Base-by-base conservation (phyloP, 768 basidiomycete genomes). In the Suillus spraguei region DNA sequence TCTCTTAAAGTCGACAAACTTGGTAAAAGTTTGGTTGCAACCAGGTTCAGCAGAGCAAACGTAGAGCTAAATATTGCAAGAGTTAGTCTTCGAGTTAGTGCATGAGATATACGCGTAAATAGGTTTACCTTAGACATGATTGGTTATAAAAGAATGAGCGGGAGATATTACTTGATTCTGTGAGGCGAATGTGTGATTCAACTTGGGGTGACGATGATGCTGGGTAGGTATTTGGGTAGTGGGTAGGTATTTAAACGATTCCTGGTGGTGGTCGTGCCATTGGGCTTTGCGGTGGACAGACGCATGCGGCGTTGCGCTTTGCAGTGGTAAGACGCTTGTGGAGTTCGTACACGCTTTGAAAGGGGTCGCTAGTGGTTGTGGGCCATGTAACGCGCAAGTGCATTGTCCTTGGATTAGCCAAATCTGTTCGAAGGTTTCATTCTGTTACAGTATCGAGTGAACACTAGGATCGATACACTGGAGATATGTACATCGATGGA, bases 1-100 rank as follows among this genome's bases (percentile, higher is more conserved):
- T 52, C 70, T 69, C 28, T 42, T 71, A 24, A 75, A 61, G 24
- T 74, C 66, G 13, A 46, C 60, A 2, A 60, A 53, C 39, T 38
- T 74, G 11, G 22, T n/a, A 22, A 74, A 74, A 44, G 33, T 52
- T 44, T 22, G 20, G 24, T 16, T 53, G 32, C 73, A 75, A 35
- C 50, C 1, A 3, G 41, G 2, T 35, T 47, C 39, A 16, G 65
- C 22, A 22, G 46, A 56, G 44, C 74, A 75, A 1, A 58, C 0
- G 54, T 42, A 60, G 20, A 20, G 47, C 72, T 74, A 28, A 14
- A 35, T 28, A 55, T 38, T 22, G 4, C n/a, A 22, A 38, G 16
- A 38, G 10, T 56, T 17, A 28, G 24, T 11, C 22, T 38, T 46
- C 22, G 22, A 22, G 46, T 47, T 9, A 39, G 38, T 16, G 24